Evolutionary conservation across 805 yeast genomes (phyloP).

Genomic region (Komagataella populi): DNA sequence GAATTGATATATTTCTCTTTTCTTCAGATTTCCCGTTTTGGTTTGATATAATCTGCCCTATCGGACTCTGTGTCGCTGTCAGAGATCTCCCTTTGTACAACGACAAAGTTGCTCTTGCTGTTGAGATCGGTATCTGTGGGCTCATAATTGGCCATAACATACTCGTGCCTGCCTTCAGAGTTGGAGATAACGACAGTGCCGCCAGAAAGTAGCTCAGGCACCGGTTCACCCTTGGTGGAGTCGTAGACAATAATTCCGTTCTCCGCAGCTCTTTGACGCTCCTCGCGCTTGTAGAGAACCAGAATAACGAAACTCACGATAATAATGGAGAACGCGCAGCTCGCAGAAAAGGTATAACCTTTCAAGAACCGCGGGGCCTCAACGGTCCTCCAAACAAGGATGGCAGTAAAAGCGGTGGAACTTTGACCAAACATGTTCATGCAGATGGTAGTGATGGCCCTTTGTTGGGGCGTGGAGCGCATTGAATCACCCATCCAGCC

Average conservation of each 20-base stretch:
- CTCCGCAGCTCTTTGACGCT: not conserved
- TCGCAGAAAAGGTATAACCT: slow-evolving; percentile 37
- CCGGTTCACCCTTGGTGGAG: slow-evolving; percentile 1
- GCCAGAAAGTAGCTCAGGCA: not conserved
- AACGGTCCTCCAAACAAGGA: slow-evolving; percentile 29
- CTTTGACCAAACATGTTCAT: slow-evolving; percentile 35
- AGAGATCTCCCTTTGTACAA: not conserved
- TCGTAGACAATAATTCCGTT: slow-evolving; percentile 1
- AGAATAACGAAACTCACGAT: not conserved
- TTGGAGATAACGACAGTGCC: not conserved
- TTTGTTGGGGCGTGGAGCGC: slow-evolving; percentile 39
- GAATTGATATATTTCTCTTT: not conserved
- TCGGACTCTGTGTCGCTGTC: not conserved
- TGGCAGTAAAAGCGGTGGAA: slow-evolving; percentile 20
- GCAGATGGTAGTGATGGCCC: slow-evolving; percentile 43
- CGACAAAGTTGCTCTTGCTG: not conserved
- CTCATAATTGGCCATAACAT: not conserved
- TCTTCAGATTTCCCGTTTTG: not conserved
- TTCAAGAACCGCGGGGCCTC: slow-evolving; percentile 43
- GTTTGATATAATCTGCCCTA: not conserved
- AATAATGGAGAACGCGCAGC: slow-evolving; percentile 19
- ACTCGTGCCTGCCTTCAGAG: not conserved
- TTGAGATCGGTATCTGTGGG: not conserved
- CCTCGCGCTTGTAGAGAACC: not conserved
- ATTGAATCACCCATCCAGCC: slow-evolving; percentile 45